Conservation (phyloP, 768 basidiomycete species). For the Naganishia antarctica region DNA sequence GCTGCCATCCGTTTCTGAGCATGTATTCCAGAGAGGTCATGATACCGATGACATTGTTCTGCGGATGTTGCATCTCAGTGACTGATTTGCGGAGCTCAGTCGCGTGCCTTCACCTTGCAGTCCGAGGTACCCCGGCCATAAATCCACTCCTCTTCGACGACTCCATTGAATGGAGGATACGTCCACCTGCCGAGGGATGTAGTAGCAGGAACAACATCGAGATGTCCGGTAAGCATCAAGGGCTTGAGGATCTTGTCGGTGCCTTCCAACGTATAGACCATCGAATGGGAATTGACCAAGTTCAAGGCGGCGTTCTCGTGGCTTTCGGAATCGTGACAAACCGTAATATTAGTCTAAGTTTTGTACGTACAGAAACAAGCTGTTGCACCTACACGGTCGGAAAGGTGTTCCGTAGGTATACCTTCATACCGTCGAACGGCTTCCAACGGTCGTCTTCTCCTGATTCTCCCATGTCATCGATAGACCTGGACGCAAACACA, state of each 20-base stretch:
- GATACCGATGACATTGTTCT: slow-evolving; percentile 25
- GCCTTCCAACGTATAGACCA: slow-evolving; percentile 71
- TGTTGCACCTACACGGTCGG: slow-evolving; percentile 19
- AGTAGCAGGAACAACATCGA: slow-evolving; percentile 68
- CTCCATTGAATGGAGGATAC: slow-evolving; percentile 62
- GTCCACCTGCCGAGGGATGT: slow-evolving; percentile 60
- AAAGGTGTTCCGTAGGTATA: slow-evolving; percentile 17
- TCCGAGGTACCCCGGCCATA: slow-evolving; percentile 60
- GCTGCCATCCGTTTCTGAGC: slow-evolving; percentile 20
- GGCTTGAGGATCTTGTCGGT: slow-evolving; percentile 62
- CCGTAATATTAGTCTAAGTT: too few species aligned
- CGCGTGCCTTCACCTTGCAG: slow-evolving; percentile 53
- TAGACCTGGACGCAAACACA: slow-evolving; percentile 3
- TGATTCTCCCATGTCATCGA: slow-evolving; percentile 27
- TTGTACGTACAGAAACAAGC: not conserved
- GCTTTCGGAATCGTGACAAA: not conserved
- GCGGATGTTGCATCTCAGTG: not conserved
- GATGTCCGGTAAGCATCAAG: slow-evolving; percentile 51
- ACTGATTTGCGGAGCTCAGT: not conserved
- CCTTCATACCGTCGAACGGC: slow-evolving; percentile 22
- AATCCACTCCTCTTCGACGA: slow-evolving; percentile 28
- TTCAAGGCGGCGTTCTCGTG: slow-evolving; percentile 51
- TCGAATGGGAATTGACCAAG: slow-evolving; percentile 68
- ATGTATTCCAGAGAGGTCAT: slow-evolving; percentile 26
- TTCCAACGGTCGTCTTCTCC: slow-evolving; percentile 24